Base-by-base conservation (phyloP, 1,139 yeast species). In the Geotrichum fermentans region DNA sequence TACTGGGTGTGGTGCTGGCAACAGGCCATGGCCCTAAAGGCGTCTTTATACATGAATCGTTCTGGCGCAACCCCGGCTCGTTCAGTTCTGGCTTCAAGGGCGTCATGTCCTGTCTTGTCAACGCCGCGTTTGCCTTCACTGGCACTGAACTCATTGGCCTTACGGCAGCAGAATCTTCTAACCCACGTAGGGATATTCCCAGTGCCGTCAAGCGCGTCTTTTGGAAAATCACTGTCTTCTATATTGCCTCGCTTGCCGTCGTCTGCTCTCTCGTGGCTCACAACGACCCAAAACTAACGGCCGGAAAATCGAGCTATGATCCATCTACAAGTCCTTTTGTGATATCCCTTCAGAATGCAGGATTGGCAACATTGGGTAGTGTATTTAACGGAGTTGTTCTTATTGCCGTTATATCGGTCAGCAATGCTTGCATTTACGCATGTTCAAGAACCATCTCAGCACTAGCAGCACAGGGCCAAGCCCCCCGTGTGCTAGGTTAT, bases 121-220 rank as follows among this genome's bases (percentile, higher is more conserved):
- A 82, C 29, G 94, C 95, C 24, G 94, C 96, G 4, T 89, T 87
- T 67, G 80, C 96, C 3, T 83, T 85, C 61, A 89, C 90, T 48
- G 94, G 94, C 59, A 79, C 84, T 47, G 95, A 86, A 68, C 73
- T 84, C 61, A 83, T 83, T 52, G 94, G 94, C 49, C 72, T 88
- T 56, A 89, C 95, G 16, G 89, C 95, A 32, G 88, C 94, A 14
- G 96, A 88, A 68, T 80, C 95, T 41, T 73, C 73, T 40, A 80
- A 84, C 64, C 95, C 95, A 46, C 73, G 83, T 64, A 74, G 73
- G 59, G 70, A 83, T 7, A 72, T 84, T 49, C 88, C 90, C 50
- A 69, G 72, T 52, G 88, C 89, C 33, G 78, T 79, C 55, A 82
- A 82, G 63, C 88, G 81, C 60, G 87, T 82, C 17, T 78, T 81